Conservation (phyloP, 768 basidiomycete genomes). For the Tylopilus sp. region DNA sequence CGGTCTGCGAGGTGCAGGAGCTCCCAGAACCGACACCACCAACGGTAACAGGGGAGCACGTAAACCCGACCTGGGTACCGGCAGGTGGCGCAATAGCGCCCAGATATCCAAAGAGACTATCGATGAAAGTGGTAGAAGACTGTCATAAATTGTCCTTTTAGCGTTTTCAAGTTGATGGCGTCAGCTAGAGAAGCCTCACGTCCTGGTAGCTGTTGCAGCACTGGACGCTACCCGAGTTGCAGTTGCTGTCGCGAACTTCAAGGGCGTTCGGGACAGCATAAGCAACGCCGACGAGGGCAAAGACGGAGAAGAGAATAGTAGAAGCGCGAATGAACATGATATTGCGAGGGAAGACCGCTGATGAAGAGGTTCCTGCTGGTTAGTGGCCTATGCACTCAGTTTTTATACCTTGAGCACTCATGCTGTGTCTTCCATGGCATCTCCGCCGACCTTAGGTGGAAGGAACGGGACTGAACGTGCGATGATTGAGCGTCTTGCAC, state of each 20-base stretch:
- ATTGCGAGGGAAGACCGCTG: background rate
- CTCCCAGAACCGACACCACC: background rate
- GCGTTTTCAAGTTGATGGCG: background rate
- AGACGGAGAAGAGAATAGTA: background rate
- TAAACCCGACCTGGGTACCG: background rate
- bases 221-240: conserved; percentile 39
- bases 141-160: background rate
- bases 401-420: background rate
- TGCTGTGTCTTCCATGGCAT: background rate
- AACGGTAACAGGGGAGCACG: background rate
- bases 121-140: background rate
- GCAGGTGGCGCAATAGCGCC: background rate
- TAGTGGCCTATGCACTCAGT: background rate
- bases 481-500: background rate
- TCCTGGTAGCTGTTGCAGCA: conserved; percentile 1
- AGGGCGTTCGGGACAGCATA: conserved; percentile 2
- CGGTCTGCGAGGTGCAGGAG: background rate
- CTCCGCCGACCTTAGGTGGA: too few species aligned
- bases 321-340: conserved; percentile 7
- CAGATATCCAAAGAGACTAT: background rate
- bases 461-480: background rate
- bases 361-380: background rate
- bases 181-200: background rate
- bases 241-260: conserved; percentile 14
- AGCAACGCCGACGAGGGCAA: conserved; percentile 4